These are phyloP conservation scores for Ustilago lituana DNA, from an alignment of 1,284 basidiomycete species.

Conservation along the genomic window DNA sequence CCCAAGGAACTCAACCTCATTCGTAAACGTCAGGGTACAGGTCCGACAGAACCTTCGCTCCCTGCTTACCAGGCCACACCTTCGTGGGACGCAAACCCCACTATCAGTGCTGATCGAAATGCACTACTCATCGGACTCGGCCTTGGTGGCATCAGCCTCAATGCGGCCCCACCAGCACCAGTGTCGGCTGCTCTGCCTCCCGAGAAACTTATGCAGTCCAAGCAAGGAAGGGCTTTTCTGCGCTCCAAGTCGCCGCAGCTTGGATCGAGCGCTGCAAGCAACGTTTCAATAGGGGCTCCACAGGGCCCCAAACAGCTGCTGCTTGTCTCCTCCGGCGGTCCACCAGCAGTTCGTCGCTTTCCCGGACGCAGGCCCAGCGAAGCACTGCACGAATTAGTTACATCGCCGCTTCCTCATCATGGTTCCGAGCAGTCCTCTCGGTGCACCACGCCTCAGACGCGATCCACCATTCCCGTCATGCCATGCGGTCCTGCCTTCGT, in stretches of 20 bases:
- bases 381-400: conserved; percentile 13
- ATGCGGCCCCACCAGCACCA: conserved; percentile 1
- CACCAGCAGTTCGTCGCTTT: conserved; percentile 27
- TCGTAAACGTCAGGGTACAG: conserved; percentile 22
- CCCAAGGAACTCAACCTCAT: conserved; percentile 51
- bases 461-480: conserved; percentile 39
- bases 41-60: conserved; percentile 12
- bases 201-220: conserved; percentile 11
- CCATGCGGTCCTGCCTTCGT: conserved; percentile 40
- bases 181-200: background rate
- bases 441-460: conserved; percentile 32
- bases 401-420: conserved; percentile 3
- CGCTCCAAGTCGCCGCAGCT: conserved; percentile 23
- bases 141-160: conserved; percentile 19
- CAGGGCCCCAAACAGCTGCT: conserved; percentile 38
- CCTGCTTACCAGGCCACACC: conserved; percentile 18
- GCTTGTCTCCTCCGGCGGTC: conserved; percentile 33
- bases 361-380: conserved; percentile 31
- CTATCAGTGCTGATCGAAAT: conserved; percentile 20
- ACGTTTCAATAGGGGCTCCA: background rate
- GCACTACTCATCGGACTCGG: conserved; percentile 37
- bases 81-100: conserved; percentile 14
- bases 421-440: conserved; percentile 18
- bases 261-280: background rate
- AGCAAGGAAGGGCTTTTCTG: conserved; percentile 1